These are phyloP conservation scores for Talaromyces liani DNA, from an alignment of 495 filamentous ascomycete species.

Conservation along the genomic window DNA sequence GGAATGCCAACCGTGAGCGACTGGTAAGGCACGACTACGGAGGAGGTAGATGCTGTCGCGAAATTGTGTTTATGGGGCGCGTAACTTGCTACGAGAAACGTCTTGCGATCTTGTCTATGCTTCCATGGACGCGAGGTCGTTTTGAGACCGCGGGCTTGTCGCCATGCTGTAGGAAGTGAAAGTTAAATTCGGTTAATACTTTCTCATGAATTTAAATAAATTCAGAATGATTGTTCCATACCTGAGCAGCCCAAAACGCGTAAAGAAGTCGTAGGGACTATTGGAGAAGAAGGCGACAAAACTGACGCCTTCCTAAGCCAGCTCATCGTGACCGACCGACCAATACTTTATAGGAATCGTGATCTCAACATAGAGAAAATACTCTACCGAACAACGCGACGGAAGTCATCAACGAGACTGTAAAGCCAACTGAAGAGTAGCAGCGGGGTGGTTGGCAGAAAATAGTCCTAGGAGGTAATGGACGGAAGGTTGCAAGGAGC, in stretches of 20 bases:
- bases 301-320: slow-evolving; percentile 7
- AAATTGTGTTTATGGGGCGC: neutral
- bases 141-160: neutral
- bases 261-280: neutral
- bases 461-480: too few species aligned
- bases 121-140: neutral
- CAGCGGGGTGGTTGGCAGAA: neutral
- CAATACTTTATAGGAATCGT: neutral
- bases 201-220: neutral
- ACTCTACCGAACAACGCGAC: neutral
- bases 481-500: neutral
- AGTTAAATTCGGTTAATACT: neutral
- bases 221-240: neutral
- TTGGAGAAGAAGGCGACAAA: neutral
- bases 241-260: neutral
- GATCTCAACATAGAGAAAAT: neutral
- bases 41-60: slow-evolving; percentile 3
- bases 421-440: neutral
- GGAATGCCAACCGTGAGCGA: slow-evolving; percentile 64
- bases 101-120: neutral
- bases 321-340: slow-evolving; percentile 3
- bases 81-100: neutral
- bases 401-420: neutral
- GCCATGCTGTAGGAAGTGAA: neutral
- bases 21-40: slow-evolving; percentile 45